Conservation (phyloP, 768 basidiomycete species). For the Galerina sulciceps region DNA sequence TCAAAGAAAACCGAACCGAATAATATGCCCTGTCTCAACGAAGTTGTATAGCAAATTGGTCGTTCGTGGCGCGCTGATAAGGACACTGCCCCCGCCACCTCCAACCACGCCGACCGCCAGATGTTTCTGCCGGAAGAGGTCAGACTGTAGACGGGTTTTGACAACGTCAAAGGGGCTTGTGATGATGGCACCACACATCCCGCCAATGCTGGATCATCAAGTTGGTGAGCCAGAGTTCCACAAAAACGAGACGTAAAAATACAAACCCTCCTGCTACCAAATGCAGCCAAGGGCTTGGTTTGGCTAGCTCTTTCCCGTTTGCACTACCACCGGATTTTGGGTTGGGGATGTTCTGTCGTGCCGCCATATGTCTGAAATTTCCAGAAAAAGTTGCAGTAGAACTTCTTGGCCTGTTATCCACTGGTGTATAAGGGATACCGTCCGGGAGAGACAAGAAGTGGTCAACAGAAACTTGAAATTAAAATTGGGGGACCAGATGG, state of each 20-base stretch:
- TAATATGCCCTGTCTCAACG: constrained; percentile 90
- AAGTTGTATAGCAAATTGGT: constrained; percentile 85
- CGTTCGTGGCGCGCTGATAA: constrained; percentile 42
- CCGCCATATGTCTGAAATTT: too few relatives aligned
- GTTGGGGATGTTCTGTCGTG: too few relatives aligned
- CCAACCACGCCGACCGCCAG: constrained; percentile 42
- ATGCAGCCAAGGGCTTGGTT: constrained; percentile 81
- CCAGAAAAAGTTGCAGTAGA: too few relatives aligned
- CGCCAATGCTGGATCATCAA: constrained; percentile 71
- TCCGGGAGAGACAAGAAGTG: too few relatives aligned
- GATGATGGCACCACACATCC: constrained; percentile 96
- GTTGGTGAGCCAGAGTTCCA: constrained; percentile 11
- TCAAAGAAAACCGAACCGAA: constrained; percentile 56
- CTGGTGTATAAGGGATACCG: too few relatives aligned
- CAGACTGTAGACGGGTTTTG: constrained; percentile 95
- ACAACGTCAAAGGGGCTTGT: constrained; percentile 99
- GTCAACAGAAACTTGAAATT: too few relatives aligned
- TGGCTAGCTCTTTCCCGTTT: constrained; percentile 4
- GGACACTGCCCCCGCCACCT: constrained; percentile 31
- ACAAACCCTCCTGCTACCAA: constrained; percentile 87
- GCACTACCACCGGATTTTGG: too few relatives aligned
- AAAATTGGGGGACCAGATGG: too few relatives aligned
- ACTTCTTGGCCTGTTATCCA: too few relatives aligned
- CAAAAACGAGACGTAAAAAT: background rate
- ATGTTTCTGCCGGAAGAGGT: constrained; percentile 61